phyloP scores from a whole-genome alignment of 768 basidiomycete genomes.

The Suillus plorans region DNA sequence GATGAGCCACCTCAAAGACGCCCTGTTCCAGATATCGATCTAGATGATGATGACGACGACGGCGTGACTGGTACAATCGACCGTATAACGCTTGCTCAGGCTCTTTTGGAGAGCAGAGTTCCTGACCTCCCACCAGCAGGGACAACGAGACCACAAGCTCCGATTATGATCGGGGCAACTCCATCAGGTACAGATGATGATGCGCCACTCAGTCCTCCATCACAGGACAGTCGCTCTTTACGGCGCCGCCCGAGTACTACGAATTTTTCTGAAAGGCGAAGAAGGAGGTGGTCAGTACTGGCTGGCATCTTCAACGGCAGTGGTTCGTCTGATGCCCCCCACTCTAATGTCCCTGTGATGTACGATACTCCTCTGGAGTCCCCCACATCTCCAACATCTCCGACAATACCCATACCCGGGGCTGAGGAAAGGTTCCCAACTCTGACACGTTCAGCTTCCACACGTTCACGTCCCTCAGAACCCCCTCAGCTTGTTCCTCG shows the following conservation, averaged over 20 bases:
- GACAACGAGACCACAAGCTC: conserved; percentile 61
- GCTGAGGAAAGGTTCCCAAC: conserved; percentile 18
- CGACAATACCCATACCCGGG: conserved; percentile 16
- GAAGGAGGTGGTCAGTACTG: conserved; percentile 74
- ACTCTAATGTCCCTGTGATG: conserved; percentile 26
- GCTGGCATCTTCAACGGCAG: conserved; percentile 42
- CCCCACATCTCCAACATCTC: conserved; percentile 17
- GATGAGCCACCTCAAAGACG: conserved; percentile 34
- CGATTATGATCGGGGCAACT: conserved; percentile 59
- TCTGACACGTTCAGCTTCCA: conserved; percentile 28
- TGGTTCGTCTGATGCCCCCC: conserved; percentile 24
- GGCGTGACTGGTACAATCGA: conserved; percentile 45
- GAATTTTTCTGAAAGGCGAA: conserved; percentile 40
- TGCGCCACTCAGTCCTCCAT: conserved; percentile 42
- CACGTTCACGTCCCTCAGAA: conserved; percentile 16
- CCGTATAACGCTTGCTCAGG: conserved; percentile 69
- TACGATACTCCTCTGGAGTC: conserved; percentile 19
- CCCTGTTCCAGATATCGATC: conserved; percentile 40
- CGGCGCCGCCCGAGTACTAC: conserved; percentile 28
- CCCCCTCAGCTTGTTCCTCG: conserved; percentile 19
- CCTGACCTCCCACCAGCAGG: conserved; percentile 75
- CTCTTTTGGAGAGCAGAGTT: conserved; percentile 74
- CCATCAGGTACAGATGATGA: conserved; percentile 45
- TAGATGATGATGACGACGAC: conserved; percentile 59
- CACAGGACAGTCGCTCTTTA: conserved; percentile 43